Evolutionary conservation across 345 rosid genomes (phyloP), one percentile per base, ranked within the genome.

Genomic region (Corymbia maculata): DNA sequence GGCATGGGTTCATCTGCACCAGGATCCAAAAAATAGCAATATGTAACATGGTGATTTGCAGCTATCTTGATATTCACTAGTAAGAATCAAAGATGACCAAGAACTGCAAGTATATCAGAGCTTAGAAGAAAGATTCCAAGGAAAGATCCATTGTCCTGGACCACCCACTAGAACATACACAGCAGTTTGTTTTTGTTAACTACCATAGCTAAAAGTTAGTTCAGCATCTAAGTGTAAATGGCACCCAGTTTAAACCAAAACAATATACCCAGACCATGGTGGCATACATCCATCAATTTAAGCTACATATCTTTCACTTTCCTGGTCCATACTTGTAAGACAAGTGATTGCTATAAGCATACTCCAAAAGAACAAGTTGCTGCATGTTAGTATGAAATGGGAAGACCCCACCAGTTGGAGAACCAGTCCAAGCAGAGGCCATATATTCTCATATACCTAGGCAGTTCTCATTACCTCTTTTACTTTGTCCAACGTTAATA

Each of bases 1-100:
- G 93, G 92, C 89, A 90, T 88, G 10, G 90, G 92, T 5, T 93
- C 94, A 88, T 92, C 96, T 93, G 95, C 61, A 85, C 26, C 14
- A 24, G 47, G 50, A 86, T 36, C 89, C 51, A 59, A 53, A 64
- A 85, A 50, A 53, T 7, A 51, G 17, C 47, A 51, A 44, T 36
- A 8, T 53, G 45, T 17, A 75, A 75, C 84, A 44, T 75, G 49
- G 49, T 42, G 84, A 75, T 75, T 75, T 42, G 28, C 4, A 75
- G 19, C 49, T 19, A 42, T 75, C 24, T 44, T 75, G 84, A 75
- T 75, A 44, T 42, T 42, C 28, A 42, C 10, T 19, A 21, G 13
- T 19, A 75, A 75, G 24, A 19, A 36, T 59, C 66, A 59, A 10
- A 59, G 66, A 59, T 42, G 82, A 42, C 28, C 84, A 75, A 75